Conservation (phyloP, 176 grass and related monocot genomes). For the Chrysopogon serrulatus region DNA sequence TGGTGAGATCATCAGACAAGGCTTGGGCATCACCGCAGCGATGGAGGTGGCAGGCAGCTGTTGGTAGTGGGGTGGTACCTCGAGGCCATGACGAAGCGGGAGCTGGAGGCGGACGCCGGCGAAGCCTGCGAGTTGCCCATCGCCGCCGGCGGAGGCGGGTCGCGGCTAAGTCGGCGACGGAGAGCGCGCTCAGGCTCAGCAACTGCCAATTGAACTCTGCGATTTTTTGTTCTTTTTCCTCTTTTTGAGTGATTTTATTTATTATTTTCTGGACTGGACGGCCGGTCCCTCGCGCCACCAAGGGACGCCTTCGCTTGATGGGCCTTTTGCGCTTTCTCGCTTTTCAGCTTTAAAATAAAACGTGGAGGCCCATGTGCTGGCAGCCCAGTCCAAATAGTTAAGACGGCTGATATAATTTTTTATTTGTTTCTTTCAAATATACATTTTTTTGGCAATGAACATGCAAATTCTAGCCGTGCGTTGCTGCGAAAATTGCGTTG, state of each 20-base stretch:
- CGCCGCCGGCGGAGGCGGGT: background rate
- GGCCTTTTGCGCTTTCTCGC: background rate
- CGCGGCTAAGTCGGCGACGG: conserved; percentile 5
- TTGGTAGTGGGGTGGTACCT: conserved; percentile 22
- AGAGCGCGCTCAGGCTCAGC: background rate
- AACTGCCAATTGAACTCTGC: background rate
- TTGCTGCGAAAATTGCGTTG: no score
- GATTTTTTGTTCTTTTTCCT: background rate
- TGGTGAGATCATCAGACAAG: background rate
- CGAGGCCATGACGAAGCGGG: conserved; percentile 49
- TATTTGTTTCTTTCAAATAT: no score
- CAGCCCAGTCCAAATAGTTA: background rate
- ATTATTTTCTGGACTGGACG: background rate
- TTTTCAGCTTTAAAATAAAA: background rate
- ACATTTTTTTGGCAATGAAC: no score
- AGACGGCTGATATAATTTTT: no score
- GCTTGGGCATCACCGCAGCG: background rate
- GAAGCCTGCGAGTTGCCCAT: conserved; percentile 83
- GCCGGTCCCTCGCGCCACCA: conserved; percentile 19
- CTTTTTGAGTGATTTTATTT: background rate
- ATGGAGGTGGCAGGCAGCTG: background rate
- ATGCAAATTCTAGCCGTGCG: no score
- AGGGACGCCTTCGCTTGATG: conserved; percentile 6
- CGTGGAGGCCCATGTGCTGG: background rate
- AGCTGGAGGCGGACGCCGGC: conserved; percentile 14